Base-by-base conservation (phyloP, 2,329 filamentous ascomycete species). In the Ceratocystis harringtonii region DNA sequence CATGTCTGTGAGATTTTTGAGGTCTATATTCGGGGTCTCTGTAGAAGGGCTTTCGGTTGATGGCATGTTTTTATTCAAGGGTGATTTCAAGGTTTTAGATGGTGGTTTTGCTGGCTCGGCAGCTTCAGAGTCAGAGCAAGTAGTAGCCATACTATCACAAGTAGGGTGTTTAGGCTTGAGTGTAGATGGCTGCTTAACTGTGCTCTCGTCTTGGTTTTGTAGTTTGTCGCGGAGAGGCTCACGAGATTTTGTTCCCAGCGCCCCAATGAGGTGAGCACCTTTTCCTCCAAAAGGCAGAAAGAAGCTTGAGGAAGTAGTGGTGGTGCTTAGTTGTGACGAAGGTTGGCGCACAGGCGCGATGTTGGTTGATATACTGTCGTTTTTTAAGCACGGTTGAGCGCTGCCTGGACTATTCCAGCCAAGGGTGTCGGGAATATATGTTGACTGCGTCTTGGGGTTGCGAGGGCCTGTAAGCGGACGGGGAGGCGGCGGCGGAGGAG, bases 371-470 rank as follows among this genome's bases (percentile, higher is more conserved):
- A 63, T 57, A 45, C 60, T 62, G 55, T 64, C 67, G 17, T 43
- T 57, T 19, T 62, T 30, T 25, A 64, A 62, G 45, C 55, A 19
- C 17, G 55, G 10, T 7, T 50, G 65, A 30, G 65, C 10, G 78
- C 77, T 67, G 76, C 76, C 57, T 76, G 68, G 25, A 76, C 70
- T 76, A 28, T 73, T 74, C 81, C 80, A 84, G 70, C 75, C 76
- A 68, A 83, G 72, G 3, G 82, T 84, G 73, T 85, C 82, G 17
- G 81, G 81, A 67, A 85, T 74, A 3, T 79, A 79, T 43, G 73
- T 73, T n/a, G 76, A 74, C 10, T 72, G 72, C 12, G 68, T 55
- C 5, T 63, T 69, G 17, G 73, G 69, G 66, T 70, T 72, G 52
- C 70, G 62, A 30, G 72, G 50, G 12, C 19, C 25, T 12, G 12